Evolutionary conservation across 805 yeast species (phyloP).

Genomic region (Martiniozyma abietophila): DNA sequence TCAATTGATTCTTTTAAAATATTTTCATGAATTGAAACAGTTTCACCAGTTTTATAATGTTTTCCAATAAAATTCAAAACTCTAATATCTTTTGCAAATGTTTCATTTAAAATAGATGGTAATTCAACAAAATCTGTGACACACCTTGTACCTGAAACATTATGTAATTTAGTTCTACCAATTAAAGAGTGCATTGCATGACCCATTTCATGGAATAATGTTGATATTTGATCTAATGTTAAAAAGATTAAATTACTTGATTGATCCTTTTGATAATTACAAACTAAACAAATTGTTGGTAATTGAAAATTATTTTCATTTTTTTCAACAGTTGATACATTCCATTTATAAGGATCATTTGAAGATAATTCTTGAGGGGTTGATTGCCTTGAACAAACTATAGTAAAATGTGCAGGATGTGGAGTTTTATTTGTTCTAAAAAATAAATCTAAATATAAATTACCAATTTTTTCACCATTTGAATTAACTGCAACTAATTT

Average conservation of each 20-base stretch:
- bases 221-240: slow-evolving; percentile 74
- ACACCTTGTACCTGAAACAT: slow-evolving; percentile 90
- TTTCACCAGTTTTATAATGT: slow-evolving; percentile 60
- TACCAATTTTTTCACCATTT: slow-evolving; percentile 57
- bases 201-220: slow-evolving; percentile 97
- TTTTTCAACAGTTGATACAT: slow-evolving; percentile 25
- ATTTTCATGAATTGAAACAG: slow-evolving; percentile 37
- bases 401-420: slow-evolving; percentile 92
- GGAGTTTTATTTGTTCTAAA: slow-evolving; percentile 66
- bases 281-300: slow-evolving; percentile 83
- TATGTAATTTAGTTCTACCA: slow-evolving; percentile 84
- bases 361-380: slow-evolving; percentile 42
- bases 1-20: slow-evolving; percentile 39
- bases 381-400: slow-evolving; percentile 83
- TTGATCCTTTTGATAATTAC: slow-evolving; percentile 55
- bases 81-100: slow-evolving; percentile 73
- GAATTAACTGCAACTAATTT: slow-evolving; percentile 69
- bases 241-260: slow-evolving; percentile 38
- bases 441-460: slow-evolving; percentile 81
- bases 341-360: slow-evolving; percentile 29
- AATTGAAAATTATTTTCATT: slow-evolving; percentile 46
- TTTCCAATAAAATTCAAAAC: slow-evolving; percentile 66
- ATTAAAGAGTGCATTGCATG: slow-evolving; percentile 98
- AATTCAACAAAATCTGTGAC: slow-evolving; percentile 94
- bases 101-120: slow-evolving; percentile 95